Base-by-base conservation (phyloP, 305 asterid species). In the Petunia hybrid region DNA sequence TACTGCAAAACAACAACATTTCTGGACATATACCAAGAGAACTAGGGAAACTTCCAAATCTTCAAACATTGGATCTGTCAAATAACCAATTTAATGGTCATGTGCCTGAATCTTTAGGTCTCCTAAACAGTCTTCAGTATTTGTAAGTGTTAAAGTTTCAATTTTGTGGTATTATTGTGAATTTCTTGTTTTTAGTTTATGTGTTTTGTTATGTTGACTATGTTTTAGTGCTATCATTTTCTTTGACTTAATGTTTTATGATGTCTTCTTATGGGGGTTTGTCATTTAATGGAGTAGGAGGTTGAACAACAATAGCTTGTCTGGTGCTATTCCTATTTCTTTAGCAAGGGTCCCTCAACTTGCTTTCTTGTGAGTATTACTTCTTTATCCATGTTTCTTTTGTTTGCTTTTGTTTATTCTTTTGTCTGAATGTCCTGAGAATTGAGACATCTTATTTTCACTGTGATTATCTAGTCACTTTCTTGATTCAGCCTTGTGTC, bases 51-150 rank as follows among this genome's bases (percentile, higher is more conserved):
- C 93, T 95, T 57, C 91, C 92, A 45, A 91, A 90, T 56, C 97
- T 95, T 81, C 90, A 90, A 82, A 94, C 99, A n/a, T 84, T 95
- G 91, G 99, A 95, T 85, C 92, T 95, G 70, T 95, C 99, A 13
- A 90, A 88, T 80, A 95, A 95, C 87, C 89, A 86, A 84, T 85
- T 95, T 3, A 86, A 90, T 61, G 93, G 91, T 59, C 94, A 84
- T 51, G 80, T 94, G 35, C 98, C 99, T 8, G 93, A 90, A 80
- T 88, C 97, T 70, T 81, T 94, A 81, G 97, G 97, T 10, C 87
- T 85, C 65, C 83, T 92, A 87, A 87, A 83, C 35, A 88, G 78
- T 83, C 93, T 94, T 31, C 97, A 94, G 53, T 95, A 95, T 87
- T 83, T 95, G 99, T 95, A 88, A 88, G 99, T 87, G 36, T 48